Conservation (phyloP, 345 rosid genomes). For the Brassica cretica region DNA sequence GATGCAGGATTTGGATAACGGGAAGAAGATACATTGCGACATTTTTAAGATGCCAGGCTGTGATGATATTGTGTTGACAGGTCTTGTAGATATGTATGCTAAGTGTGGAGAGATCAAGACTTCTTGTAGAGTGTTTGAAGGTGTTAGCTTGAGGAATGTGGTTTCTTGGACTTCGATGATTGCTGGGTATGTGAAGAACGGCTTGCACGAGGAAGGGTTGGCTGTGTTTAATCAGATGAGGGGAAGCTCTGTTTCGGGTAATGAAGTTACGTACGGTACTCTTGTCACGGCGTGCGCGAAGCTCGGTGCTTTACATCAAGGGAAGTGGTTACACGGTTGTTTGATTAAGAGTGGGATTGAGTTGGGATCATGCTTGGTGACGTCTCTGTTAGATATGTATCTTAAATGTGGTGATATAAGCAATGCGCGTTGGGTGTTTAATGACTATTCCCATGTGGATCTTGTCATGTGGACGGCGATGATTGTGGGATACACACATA, state of each 20-base stretch:
- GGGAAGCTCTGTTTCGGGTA: conserved; percentile 46
- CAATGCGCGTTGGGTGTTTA: conserved; percentile 60
- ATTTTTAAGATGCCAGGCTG: conserved; percentile 54
- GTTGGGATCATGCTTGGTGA: conserved; percentile 57
- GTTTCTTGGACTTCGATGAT: conserved; percentile 92
- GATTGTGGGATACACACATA: conserved; percentile 84
- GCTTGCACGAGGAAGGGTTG: conserved; percentile 52
- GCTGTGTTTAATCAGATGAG: conserved; percentile 72
- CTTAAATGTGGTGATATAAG: conserved; percentile 63
- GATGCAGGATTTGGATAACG: conserved; percentile 49
- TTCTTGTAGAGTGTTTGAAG: conserved; percentile 54
- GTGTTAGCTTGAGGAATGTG: conserved; percentile 47
- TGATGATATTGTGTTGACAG: conserved; percentile 62
- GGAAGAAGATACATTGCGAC: conserved; percentile 64
- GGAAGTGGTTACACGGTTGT: conserved; percentile 74
- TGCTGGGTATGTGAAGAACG: conserved; percentile 73
- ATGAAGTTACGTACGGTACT: conserved; percentile 66
- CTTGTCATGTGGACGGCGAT: conserved; percentile 82
- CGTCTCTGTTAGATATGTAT: conserved; percentile 74
- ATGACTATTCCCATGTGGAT: conserved; percentile 50
- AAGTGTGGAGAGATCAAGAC: conserved; percentile 55
- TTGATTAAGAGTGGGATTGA: conserved; percentile 63
- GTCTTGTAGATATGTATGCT: conserved; percentile 82
- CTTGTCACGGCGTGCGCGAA: conserved; percentile 67
- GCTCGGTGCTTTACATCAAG: conserved; percentile 71